Conservation (phyloP, 306 rosid species). For the Cucurbita maxima region DNA sequence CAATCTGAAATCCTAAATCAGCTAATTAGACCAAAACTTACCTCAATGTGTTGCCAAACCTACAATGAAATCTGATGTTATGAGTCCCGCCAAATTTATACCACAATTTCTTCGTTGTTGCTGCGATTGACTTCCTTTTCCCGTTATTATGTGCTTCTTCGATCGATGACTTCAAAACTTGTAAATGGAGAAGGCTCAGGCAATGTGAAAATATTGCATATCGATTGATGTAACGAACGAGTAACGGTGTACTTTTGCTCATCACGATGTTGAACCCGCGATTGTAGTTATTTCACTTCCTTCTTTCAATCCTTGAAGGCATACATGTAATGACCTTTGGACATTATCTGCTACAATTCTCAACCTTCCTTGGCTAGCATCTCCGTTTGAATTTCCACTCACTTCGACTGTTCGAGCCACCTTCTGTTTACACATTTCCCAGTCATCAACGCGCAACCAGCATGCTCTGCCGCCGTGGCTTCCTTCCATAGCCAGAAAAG, state of each 20-base stretch:
- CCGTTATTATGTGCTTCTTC: constrained; percentile 11
- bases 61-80: not conserved
- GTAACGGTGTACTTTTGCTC: not conserved
- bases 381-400: constrained; percentile 44
- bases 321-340: constrained; percentile 58
- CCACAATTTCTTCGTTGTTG: constrained; percentile 6
- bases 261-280: not conserved
- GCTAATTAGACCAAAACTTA: constrained; percentile 11
- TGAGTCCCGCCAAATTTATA: not conserved
- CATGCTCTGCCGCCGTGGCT: constrained; percentile 98
- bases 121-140: constrained; percentile 7
- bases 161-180: constrained; percentile 3
- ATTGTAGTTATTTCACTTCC: constrained; percentile 44
- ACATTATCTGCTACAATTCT: constrained; percentile 74
- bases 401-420: constrained; percentile 62
- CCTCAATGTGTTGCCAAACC: not conserved
- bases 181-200: constrained; percentile 1
- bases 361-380: constrained; percentile 82
- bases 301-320: constrained; percentile 86
- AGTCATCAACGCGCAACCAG: constrained; percentile 74
- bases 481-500: constrained; percentile 86
- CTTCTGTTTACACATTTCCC: constrained; percentile 81
- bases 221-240: not conserved
- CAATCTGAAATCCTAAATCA: constrained; percentile 24
- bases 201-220: not conserved